A percentile compares a stretch with the other conserved stretches of the same genome.
Evolutionary conservation across 306 rosid species (phyloP).

Genomic region (Sechiopsis laciniata): DNA sequence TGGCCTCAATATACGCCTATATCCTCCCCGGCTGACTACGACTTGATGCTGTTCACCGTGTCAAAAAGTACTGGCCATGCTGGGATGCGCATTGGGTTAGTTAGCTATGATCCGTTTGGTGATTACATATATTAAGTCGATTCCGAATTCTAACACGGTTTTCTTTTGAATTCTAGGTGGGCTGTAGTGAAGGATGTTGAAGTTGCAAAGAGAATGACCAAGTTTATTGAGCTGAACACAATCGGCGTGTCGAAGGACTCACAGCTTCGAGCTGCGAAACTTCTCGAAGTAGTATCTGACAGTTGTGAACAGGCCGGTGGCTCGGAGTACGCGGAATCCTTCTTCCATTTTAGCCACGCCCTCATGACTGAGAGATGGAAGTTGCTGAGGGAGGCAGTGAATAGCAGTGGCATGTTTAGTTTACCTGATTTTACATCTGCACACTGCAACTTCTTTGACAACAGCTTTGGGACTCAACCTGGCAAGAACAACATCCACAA

Average conservation of each 20-base stretch:
- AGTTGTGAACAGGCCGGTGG: slow-evolving; percentile 32
- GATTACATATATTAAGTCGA: neutral
- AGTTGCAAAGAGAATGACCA: slow-evolving; percentile 64
- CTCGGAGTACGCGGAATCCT: slow-evolving; percentile 31
- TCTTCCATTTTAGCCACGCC: slow-evolving; percentile 45
- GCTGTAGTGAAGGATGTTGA: slow-evolving; percentile 69
- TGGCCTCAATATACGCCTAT: slow-evolving; percentile 98
- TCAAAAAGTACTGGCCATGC: slow-evolving; percentile 89
- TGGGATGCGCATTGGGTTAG: slow-evolving; percentile 85
- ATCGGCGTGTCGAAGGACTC: slow-evolving; percentile 94
- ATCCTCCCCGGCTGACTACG: slow-evolving; percentile 48
- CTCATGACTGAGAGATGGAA: slow-evolving; percentile 61
- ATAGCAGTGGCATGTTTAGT: slow-evolving; percentile 37
- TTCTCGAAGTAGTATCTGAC: slow-evolving; percentile 50
- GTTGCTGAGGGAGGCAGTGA: slow-evolving; percentile 45
- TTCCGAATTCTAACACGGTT: too few species aligned
- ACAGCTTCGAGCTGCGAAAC: slow-evolving; percentile 75
- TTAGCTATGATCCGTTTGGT: neutral
- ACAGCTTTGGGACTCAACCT: slow-evolving; percentile 46
- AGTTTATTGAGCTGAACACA: slow-evolving; percentile 63
- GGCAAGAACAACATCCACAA: slow-evolving; percentile 36
- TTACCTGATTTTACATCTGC: slow-evolving; percentile 44
- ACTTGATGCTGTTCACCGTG: slow-evolving; percentile 64
- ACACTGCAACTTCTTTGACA: slow-evolving; percentile 46
- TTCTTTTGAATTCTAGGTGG: slow-evolving; percentile 31